Conservation (phyloP, 805 yeast species). For the Zygosaccharomyces pseudorouxii region DNA sequence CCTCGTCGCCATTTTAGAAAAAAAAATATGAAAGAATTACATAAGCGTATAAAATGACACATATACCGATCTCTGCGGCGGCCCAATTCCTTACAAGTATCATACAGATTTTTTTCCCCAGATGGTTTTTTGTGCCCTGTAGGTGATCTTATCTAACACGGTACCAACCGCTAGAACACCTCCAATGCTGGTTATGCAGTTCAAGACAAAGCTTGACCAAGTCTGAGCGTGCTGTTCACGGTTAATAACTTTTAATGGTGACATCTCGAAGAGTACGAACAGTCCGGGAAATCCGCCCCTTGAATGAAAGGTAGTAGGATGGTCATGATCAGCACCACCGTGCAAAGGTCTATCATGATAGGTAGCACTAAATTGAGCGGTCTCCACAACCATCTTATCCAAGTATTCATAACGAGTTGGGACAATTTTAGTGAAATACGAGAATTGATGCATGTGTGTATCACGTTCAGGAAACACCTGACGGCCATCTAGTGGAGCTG, state of each 20-base stretch:
- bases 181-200: slow-evolving; percentile 84
- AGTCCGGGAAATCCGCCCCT: slow-evolving; percentile 91
- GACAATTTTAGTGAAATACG: slow-evolving; percentile 85
- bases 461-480: slow-evolving; percentile 33
- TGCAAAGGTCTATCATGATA: slow-evolving; percentile 76
- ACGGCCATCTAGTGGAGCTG: slow-evolving; percentile 65
- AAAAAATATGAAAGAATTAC: not conserved
- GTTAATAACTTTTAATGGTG: slow-evolving; percentile 88
- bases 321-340: slow-evolving; percentile 91
- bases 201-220: slow-evolving; percentile 77
- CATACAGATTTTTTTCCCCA: slow-evolving; percentile 27
- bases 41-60: slow-evolving; percentile 9
- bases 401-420: slow-evolving; percentile 79
- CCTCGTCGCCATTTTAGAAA: not conserved
- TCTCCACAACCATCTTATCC: slow-evolving; percentile 47
- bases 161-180: slow-evolving; percentile 93
- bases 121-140: slow-evolving; percentile 79
- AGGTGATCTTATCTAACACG: slow-evolving; percentile 77
- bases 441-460: slow-evolving; percentile 57
- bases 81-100: not conserved
- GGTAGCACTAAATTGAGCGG: slow-evolving; percentile 88
- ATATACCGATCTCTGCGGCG: slow-evolving; percentile 6
- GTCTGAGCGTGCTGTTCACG: slow-evolving; percentile 62
- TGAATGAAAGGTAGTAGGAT: slow-evolving; percentile 76
- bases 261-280: slow-evolving; percentile 82